These are phyloP conservation scores for Jatropha curcas DNA, from an alignment of 345 rosid species.

Conservation along the genomic window DNA sequence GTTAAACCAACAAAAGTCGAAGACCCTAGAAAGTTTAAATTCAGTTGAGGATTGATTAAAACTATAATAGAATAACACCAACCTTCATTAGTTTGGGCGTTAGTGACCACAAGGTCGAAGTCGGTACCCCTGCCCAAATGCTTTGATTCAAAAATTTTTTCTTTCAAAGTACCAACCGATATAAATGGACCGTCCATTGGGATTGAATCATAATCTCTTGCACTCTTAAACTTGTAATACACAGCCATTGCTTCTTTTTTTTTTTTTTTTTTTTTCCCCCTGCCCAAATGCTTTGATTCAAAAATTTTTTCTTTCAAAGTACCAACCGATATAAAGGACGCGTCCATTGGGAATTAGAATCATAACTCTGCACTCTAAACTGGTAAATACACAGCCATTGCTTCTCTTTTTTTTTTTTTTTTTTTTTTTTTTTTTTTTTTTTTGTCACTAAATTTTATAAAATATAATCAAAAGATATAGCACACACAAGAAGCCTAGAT, in stretches of 20 bases:
- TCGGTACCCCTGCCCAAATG: constrained; percentile 98
- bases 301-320: constrained; percentile 97
- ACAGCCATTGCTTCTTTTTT: constrained; percentile 65
- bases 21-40: background rate
- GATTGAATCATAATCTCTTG: constrained; percentile 91
- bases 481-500: background rate
- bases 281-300: constrained; percentile 99
- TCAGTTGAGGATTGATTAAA: background rate
- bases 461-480: background rate
- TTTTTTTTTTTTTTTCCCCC: no score
- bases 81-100: constrained; percentile 99
- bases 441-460: background rate
- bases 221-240: constrained; percentile 99
- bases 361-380: constrained; percentile 99
- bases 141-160: constrained; percentile 98
- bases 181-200: constrained; percentile 97
- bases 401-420: constrained; percentile 5
- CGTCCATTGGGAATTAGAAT: constrained; percentile 92
- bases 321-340: constrained; percentile 95
- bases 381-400: constrained; percentile 98
- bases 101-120: constrained; percentile 95
- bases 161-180: constrained; percentile 96
- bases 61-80: constrained; percentile 46
- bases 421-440: no score
- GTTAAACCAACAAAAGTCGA: background rate